Evolutionary conservation across 495 filamentous ascomycete species (phyloP).

Genomic region (Sporormia fimetaria): DNA sequence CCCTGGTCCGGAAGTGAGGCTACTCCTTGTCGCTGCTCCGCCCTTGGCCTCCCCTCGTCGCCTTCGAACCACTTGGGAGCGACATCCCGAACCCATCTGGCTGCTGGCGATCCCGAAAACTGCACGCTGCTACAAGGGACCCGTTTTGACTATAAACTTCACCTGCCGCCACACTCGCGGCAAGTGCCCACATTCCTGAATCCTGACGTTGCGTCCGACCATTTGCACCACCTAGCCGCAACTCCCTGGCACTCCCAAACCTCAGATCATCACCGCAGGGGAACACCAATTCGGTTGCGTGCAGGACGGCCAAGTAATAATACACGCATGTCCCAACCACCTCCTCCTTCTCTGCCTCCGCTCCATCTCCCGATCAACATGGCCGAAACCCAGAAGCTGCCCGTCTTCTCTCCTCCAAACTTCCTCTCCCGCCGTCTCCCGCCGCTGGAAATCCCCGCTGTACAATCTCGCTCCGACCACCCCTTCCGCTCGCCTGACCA

Average conservation of each 20-base stretch:
- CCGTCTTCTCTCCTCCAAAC: constrained; percentile 23
- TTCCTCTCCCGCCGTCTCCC: constrained; percentile 23
- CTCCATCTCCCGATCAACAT: constrained; percentile 26
- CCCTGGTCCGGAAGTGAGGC: no score
- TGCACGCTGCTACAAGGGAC: constrained; percentile 18
- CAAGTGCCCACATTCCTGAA: constrained; percentile 26
- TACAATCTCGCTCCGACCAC: constrained; percentile 22
- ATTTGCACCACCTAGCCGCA: no score
- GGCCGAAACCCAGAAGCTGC: constrained; percentile 31
- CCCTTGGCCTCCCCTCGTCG: background rate
- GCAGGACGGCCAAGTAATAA: constrained; percentile 27
- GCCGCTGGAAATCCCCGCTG: constrained; percentile 25
- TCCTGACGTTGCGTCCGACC: constrained; percentile 22
- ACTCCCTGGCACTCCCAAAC: constrained; percentile 15
- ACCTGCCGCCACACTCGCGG: constrained; percentile 20
- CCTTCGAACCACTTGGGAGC: background rate
- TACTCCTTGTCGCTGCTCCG: no score
- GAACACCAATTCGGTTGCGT: constrained; percentile 27
- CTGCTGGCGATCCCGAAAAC: constrained; percentile 24
- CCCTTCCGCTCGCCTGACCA: constrained; percentile 23
- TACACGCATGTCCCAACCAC: constrained; percentile 33
- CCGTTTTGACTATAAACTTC: constrained; percentile 19
- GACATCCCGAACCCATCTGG: constrained; percentile 10
- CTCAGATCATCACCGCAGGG: constrained; percentile 11
- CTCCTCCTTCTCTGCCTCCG: constrained; percentile 29